Conservation (phyloP, 2,329 filamentous ascomycete genomes). For the Aspergillus spinulosporus region DNA sequence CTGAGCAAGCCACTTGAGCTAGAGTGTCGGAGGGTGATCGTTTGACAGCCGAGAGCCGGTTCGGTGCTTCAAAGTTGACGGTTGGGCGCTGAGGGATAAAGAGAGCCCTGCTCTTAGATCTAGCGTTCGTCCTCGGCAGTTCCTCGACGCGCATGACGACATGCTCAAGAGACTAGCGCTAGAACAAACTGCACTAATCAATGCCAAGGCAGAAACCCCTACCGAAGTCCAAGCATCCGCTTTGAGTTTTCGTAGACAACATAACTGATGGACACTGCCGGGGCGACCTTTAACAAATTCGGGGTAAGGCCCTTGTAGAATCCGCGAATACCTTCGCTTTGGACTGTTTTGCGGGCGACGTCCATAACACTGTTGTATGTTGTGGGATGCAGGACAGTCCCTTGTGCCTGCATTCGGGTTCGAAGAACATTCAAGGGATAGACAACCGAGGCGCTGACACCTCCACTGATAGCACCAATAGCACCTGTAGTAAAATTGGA, state of each 20-base stretch:
- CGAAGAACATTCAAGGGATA: conserved; percentile 93
- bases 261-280: conserved; percentile 92
- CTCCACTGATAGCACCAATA: conserved; percentile 88
- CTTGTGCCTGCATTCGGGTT: conserved; percentile 89
- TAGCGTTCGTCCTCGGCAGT: neutral
- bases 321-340: conserved; percentile 78
- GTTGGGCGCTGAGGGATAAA: neutral
- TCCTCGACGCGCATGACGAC: too few species aligned
- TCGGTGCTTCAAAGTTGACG: neutral
- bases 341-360: conserved; percentile 78
- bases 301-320: conserved; percentile 94
- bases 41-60: neutral
- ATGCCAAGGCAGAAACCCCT: conserved; percentile 19
- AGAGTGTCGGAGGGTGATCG: neutral
- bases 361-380: conserved; percentile 92
- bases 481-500: conserved; percentile 81
- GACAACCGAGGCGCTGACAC: conserved; percentile 87
- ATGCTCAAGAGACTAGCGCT: neutral
- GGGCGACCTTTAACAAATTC: conserved; percentile 93
- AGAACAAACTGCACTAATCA: neutral
- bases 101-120: neutral
- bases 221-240: conserved; percentile 60
- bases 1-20: conserved; percentile 4
- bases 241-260: conserved; percentile 92
- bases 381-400: conserved; percentile 83